These are phyloP conservation scores for Coemansia sp. DNA, from an alignment of 192 early-diverging fungal species.

Conservation along the genomic window DNA sequence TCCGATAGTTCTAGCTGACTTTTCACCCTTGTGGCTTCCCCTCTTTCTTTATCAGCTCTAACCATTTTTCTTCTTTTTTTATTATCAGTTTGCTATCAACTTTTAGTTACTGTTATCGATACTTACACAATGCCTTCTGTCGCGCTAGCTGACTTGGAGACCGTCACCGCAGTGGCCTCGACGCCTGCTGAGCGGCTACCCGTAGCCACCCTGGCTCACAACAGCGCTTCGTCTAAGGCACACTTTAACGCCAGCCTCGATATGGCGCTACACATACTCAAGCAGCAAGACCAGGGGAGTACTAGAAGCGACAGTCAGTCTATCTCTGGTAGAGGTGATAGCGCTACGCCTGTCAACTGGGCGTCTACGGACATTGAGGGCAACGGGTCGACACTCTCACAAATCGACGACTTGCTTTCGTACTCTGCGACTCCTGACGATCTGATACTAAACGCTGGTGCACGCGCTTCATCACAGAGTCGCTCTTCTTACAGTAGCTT, in stretches of 20 bases:
- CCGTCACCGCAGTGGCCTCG: constrained; percentile 38
- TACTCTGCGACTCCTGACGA: constrained; percentile 33
- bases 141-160: constrained; percentile 23
- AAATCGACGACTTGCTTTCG: background rate
- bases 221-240: constrained; percentile 21
- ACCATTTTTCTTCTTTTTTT: background rate
- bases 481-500: background rate
- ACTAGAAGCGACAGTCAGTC: background rate
- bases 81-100: background rate
- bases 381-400: background rate
- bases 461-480: background rate
- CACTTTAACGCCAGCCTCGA: constrained; percentile 58
- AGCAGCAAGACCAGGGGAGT: constrained; percentile 21
- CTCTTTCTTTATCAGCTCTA: constrained; percentile 5
- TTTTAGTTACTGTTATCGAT: background rate
- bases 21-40: background rate
- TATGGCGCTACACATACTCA: constrained; percentile 39
- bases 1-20: background rate
- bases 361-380: constrained; percentile 18
- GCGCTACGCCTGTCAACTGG: constrained; percentile 37
- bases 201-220: constrained; percentile 11
- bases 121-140: constrained; percentile 13
- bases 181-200: constrained; percentile 31
- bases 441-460: constrained; percentile 18
- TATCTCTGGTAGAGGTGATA: constrained; percentile 1